Percentiles rank a stretch among this genome's conserved stretches.
phyloP scores from a whole-genome alignment of 345 rosid species.

The Acer saccharum region DNA sequence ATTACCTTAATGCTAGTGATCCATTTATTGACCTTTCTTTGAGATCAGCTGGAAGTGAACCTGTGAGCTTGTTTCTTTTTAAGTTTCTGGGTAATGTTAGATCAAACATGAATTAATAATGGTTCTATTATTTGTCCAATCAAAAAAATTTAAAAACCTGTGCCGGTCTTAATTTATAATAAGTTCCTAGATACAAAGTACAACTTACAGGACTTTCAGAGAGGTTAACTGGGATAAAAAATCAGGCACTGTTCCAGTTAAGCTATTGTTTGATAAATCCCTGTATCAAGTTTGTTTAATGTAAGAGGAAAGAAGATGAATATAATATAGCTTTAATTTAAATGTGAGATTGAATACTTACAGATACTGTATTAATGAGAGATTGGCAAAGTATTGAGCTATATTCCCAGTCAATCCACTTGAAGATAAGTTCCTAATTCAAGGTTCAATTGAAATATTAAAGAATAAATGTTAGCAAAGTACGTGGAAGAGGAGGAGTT shows the following conservation, averaged over 20 bases:
- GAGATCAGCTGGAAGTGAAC: slow-evolving; percentile 46
- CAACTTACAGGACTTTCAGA: slow-evolving; percentile 52
- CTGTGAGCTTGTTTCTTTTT: slow-evolving; percentile 42
- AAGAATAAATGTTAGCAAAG: no score
- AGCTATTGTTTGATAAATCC: slow-evolving; percentile 55
- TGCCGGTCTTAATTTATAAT: neutral
- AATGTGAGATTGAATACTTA: slow-evolving; percentile 25
- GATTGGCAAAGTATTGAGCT: slow-evolving; percentile 34
- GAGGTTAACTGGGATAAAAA: slow-evolving; percentile 36
- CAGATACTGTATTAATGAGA: slow-evolving; percentile 46
- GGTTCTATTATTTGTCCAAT: neutral
- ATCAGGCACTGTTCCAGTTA: slow-evolving; percentile 49
- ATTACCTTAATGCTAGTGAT: slow-evolving; percentile 39
- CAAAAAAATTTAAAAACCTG: no score
- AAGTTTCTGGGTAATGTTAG: slow-evolving; percentile 40
- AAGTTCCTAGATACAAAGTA: neutral
- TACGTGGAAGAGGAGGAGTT: no score
- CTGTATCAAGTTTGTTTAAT: slow-evolving; percentile 26
- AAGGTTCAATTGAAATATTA: slow-evolving; percentile 30
- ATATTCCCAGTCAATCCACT: slow-evolving; percentile 50
- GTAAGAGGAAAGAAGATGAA: neutral
- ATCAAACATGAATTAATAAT: neutral
- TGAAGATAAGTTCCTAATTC: slow-evolving; percentile 39
- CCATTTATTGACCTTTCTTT: slow-evolving; percentile 37
- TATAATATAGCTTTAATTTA: neutral